Percentiles rank a stretch among this genome's conserved stretches.
Evolutionary conservation across 2,329 filamentous ascomycete species (phyloP).

Genomic region (Pseudocercospora pini-densiflorae): DNA sequence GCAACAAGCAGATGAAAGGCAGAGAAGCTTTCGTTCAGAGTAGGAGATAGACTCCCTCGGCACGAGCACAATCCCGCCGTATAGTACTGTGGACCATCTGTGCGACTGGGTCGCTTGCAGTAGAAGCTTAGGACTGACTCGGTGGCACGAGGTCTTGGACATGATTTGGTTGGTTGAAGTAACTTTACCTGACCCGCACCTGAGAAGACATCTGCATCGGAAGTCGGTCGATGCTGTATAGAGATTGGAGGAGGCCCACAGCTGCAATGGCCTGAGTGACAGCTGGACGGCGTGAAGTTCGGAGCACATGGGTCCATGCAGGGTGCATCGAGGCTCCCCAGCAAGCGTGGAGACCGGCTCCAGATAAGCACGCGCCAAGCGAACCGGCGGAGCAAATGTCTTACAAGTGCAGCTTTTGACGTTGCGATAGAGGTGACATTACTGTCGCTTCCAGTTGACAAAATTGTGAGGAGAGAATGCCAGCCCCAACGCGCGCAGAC

Average conservation of each 20-base stretch:
- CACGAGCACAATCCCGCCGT: background rate
- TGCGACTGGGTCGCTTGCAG: background rate
- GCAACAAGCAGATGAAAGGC: background rate
- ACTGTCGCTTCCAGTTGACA: background rate
- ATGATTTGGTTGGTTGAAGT: background rate
- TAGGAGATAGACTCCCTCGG: background rate
- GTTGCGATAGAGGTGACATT: background rate
- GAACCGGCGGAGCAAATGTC: background rate
- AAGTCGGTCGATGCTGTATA: too few species aligned
- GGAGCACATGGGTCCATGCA: background rate
- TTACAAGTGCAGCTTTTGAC: background rate
- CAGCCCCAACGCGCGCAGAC: too few species aligned
- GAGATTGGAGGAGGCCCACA: background rate
- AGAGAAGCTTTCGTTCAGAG: background rate
- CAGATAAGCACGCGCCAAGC: slow-evolving; percentile 1
- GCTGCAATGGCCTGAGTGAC: background rate
- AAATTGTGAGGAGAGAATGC: too few species aligned
- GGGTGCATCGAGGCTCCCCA: background rate
- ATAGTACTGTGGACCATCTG: background rate
- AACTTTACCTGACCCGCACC: too few species aligned
- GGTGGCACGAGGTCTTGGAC: background rate
- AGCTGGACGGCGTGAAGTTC: background rate
- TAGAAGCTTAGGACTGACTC: background rate
- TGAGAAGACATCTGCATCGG: too few species aligned
- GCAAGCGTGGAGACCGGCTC: background rate